Conservation (phyloP, 495 filamentous ascomycete species). For the Tuber brumale region DNA sequence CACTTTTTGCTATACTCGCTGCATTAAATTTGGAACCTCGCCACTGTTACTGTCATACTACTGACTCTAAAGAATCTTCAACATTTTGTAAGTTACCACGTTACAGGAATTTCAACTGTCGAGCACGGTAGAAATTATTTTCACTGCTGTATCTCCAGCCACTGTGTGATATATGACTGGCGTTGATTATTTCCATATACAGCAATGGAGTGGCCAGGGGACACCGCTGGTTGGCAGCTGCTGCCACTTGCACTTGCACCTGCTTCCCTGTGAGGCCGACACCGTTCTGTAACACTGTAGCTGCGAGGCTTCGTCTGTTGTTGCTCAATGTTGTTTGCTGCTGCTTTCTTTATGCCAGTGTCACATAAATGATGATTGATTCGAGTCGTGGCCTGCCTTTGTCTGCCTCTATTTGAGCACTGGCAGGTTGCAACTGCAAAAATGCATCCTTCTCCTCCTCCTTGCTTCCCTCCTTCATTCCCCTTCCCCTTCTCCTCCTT, state of each 20-base stretch:
- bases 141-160: neutral
- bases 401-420: neutral
- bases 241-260: neutral
- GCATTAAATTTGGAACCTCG: neutral
- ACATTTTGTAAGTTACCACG: neutral
- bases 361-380: slow-evolving; percentile 3
- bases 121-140: neutral
- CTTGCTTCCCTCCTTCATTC: neutral
- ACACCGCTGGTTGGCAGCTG: neutral
- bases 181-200: neutral
- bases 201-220: neutral
- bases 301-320: neutral
- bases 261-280: neutral
- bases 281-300: neutral
- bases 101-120: neutral
- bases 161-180: neutral
- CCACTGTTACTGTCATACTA: neutral
- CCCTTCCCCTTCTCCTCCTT: neutral
- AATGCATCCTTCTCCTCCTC: neutral
- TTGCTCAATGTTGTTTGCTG: neutral
- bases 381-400: slow-evolving; percentile 1
- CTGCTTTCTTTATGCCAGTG: neutral
- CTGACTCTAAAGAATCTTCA: neutral
- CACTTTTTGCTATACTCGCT: neutral
- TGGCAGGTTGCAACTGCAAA: neutral